Conservation (phyloP, 2,329 filamentous ascomycete genomes). For the Paramyrothecium sp. region DNA sequence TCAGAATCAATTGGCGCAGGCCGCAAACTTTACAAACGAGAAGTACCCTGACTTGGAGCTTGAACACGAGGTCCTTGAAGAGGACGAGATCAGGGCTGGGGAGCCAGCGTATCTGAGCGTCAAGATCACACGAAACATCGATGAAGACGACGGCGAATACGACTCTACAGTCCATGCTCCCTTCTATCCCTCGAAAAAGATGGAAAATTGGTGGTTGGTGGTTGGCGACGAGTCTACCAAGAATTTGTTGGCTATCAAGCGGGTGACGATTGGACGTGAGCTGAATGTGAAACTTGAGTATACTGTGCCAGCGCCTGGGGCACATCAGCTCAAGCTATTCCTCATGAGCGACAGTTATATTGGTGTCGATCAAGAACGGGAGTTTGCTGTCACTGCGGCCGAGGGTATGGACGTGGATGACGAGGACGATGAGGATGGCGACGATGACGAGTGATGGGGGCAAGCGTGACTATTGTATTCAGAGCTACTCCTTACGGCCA, state of each 20-base stretch:
- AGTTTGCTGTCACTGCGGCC: slow-evolving; percentile 79
- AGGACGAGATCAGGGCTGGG: slow-evolving; percentile 76
- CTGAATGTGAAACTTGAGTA: slow-evolving; percentile 83
- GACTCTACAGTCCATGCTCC: slow-evolving; percentile 89
- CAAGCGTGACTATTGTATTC: slow-evolving; percentile 2
- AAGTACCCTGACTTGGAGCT: slow-evolving; percentile 96
- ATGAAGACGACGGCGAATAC: slow-evolving; percentile 63
- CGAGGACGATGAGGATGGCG: slow-evolving; percentile 76
- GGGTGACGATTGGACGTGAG: slow-evolving; percentile 79
- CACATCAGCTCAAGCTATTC: slow-evolving; percentile 86
- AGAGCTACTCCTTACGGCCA: slow-evolving; percentile 14
- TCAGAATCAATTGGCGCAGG: slow-evolving; percentile 79
- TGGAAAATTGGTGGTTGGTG: slow-evolving; percentile 98
- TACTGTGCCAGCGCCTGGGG: slow-evolving; percentile 78
- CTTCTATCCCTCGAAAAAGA: slow-evolving; percentile 89
- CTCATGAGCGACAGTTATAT: slow-evolving; percentile 98
- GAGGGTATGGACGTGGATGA: slow-evolving; percentile 96
- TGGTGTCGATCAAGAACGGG: slow-evolving; percentile 92
- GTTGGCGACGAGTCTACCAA: slow-evolving; percentile 90
- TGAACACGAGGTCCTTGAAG: slow-evolving; percentile 81
- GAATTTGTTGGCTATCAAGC: slow-evolving; percentile 88
- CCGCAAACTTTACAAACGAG: slow-evolving; percentile 92
- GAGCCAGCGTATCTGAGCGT: slow-evolving; percentile 81
- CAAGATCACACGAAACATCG: slow-evolving; percentile 79
- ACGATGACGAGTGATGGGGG: slow-evolving; percentile 33